Evolutionary conservation across 257 asterid genomes (phyloP).

Genomic region (Salvia splendens): DNA sequence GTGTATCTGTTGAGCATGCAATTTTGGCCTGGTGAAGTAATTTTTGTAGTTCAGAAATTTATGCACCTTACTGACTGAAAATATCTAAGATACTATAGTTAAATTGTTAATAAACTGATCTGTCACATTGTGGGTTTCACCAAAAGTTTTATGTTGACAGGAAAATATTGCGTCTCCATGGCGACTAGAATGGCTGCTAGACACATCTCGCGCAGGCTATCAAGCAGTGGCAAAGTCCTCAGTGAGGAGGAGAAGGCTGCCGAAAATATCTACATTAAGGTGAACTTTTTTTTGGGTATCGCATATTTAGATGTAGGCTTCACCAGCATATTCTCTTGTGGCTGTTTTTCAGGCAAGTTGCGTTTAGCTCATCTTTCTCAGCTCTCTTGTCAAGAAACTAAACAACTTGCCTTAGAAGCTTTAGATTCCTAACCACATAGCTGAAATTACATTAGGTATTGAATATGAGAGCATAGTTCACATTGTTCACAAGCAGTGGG

Average conservation of each 20-base stretch:
- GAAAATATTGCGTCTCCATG: constrained; percentile 48
- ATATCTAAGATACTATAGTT: constrained; percentile 11
- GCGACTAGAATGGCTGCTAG: constrained; percentile 74
- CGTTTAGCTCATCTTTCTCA: constrained; percentile 15
- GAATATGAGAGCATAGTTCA: neutral
- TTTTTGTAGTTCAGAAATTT: neutral
- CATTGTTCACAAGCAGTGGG: too few relatives aligned
- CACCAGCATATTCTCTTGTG: neutral
- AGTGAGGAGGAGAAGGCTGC: constrained; percentile 99
- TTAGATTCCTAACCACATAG: constrained; percentile 4
- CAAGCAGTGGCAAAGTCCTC: constrained; percentile 71
- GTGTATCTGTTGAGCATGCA: constrained; percentile 5
- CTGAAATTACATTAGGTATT: neutral
- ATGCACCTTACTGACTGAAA: constrained; percentile 22
- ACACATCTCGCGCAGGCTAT: constrained; percentile 70
- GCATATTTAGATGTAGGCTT: neutral
- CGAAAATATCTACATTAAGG: constrained; percentile 93
- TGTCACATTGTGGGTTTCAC: constrained; percentile 3
- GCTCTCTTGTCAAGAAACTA: neutral
- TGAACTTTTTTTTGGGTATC: constrained; percentile 27
- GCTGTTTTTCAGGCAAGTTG: constrained; percentile 14
- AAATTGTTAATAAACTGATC: neutral
- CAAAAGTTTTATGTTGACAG: constrained; percentile 34
- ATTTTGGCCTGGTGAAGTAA: neutral
- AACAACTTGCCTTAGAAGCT: neutral